These are phyloP conservation scores for Ustilago trichophora DNA, from an alignment of 1,284 basidiomycete genomes.

Conservation along the genomic window DNA sequence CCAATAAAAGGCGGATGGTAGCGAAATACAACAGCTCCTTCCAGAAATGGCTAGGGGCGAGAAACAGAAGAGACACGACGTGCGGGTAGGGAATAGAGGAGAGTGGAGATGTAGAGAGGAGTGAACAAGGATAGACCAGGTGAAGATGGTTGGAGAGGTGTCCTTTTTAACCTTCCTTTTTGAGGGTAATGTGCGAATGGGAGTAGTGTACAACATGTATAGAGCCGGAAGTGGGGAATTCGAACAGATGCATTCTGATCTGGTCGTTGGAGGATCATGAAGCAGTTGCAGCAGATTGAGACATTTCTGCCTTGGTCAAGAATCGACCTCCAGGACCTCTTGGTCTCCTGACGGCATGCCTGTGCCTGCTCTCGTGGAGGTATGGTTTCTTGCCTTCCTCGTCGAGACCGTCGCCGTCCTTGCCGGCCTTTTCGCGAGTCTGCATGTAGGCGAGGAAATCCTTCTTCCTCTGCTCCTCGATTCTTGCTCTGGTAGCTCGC, in stretches of 20 bases:
- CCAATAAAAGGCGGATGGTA: too few species aligned
- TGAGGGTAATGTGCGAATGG: too few species aligned
- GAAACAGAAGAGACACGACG: slow-evolving; percentile 7
- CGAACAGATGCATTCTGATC: too few species aligned
- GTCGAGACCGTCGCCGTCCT: slow-evolving; percentile 42
- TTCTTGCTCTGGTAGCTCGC: slow-evolving; percentile 54
- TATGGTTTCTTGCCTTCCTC: slow-evolving; percentile 77
- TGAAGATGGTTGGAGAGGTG: too few species aligned
- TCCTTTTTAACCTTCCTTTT: too few species aligned
- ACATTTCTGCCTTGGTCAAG: slow-evolving; percentile 68
- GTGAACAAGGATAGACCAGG: too few species aligned
- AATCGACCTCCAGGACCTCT: slow-evolving; percentile 95
- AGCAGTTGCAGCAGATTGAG: slow-evolving; percentile 19
- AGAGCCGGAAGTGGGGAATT: too few species aligned
- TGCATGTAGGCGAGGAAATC: slow-evolving; percentile 49
- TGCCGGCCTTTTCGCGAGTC: slow-evolving; percentile 42
- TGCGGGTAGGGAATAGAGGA: too few species aligned
- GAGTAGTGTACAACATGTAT: slow-evolving; percentile 15
- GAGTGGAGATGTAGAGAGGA: too few species aligned
- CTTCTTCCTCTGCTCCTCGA: slow-evolving; percentile 60
- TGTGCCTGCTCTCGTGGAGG: slow-evolving; percentile 94
- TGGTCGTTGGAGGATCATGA: too few species aligned
- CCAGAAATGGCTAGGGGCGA: slow-evolving; percentile 5
- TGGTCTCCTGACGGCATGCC: slow-evolving; percentile 95
- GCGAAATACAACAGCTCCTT: slow-evolving; percentile 33